Percentiles rank a stretch among this genome's conserved stretches.
These are phyloP conservation scores for thale cress (Arabidopsis thaliana) DNA, from an alignment of 345 rosid species.

Conservation along the genomic window TAIR10.1 NC_003071.7:18255001-18255500, in stretches of 20 bases:
- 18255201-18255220: slow-evolving; percentile 88
- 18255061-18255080: background rate
- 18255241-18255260: slow-evolving; percentile 75
- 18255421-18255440: slow-evolving; percentile 50
- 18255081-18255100: background rate
- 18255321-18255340: background rate
- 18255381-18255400: slow-evolving; percentile 82
- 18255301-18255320: background rate
- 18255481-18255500: background rate
- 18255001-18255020: slow-evolving; percentile 17
- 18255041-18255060: background rate
- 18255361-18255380: slow-evolving; percentile 94
- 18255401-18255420: slow-evolving; percentile 66
- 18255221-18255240: slow-evolving; percentile 76
- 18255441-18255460: background rate
- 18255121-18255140: slow-evolving; percentile 55
- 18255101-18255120: slow-evolving; percentile 64
- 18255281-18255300: background rate
- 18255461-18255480: background rate
- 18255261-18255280: slow-evolving; percentile 72
- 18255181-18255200: slow-evolving; percentile 43
- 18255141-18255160: slow-evolving; percentile 23
- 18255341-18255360: slow-evolving; percentile 57
- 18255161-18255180: slow-evolving; percentile 31
- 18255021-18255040: background rate